Conservation (phyloP, 345 rosid genomes). For the Melaleuca alternifolia region DNA sequence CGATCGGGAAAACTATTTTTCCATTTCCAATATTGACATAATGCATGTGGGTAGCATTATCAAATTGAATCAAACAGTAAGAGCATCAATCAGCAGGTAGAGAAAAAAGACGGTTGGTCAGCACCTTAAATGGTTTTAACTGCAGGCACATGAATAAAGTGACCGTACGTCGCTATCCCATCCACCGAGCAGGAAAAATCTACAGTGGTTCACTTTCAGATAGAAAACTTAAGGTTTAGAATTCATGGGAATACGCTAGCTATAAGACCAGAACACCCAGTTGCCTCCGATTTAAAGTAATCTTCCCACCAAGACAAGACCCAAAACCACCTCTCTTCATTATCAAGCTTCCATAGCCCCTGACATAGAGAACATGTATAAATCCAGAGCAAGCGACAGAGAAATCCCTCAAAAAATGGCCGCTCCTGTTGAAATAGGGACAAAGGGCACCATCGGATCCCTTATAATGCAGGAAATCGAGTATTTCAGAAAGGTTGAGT, state of each 20-base stretch:
- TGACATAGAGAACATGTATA: constrained; percentile 12
- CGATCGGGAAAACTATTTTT: background rate
- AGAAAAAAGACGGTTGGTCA: background rate
- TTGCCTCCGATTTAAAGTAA: constrained; percentile 2
- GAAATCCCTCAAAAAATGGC: constrained; percentile 12
- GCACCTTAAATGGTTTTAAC: constrained; percentile 20
- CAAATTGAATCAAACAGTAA: background rate
- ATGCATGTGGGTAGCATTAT: background rate
- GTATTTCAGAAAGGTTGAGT: constrained; percentile 33
- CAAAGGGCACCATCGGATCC: constrained; percentile 47
- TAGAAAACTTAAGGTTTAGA: constrained; percentile 30
- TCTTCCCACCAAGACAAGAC: constrained; percentile 15
- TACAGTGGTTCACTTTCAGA: constrained; percentile 7
- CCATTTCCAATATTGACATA: background rate
- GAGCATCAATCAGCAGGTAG: background rate
- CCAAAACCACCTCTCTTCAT: constrained; percentile 11
- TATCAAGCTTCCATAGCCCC: constrained; percentile 9
- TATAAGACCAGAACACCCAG: constrained; percentile 2
- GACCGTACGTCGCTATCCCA: constrained; percentile 10
- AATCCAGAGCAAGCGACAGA: constrained; percentile 7
- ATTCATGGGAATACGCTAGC: constrained; percentile 17
- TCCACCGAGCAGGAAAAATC: constrained; percentile 6
- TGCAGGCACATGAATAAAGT: constrained; percentile 38
- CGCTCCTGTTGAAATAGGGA: constrained; percentile 44
- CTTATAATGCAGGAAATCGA: constrained; percentile 49